phyloP scores from a whole-genome alignment of 1,284 basidiomycete genomes.

The Stygiomarasmius scandens region DNA sequence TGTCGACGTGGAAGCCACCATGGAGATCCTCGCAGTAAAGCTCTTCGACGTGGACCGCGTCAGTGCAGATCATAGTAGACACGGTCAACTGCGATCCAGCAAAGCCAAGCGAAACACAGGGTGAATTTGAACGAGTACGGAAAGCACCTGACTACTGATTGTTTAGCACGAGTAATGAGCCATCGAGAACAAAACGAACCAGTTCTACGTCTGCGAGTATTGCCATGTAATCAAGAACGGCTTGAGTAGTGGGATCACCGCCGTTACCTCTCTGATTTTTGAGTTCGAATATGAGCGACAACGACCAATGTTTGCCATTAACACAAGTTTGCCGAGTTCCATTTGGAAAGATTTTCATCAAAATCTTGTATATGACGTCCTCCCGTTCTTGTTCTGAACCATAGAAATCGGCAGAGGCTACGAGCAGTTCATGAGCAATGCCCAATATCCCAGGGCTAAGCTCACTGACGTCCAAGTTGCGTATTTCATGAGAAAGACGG shows the following conservation, averaged over 20 bases:
- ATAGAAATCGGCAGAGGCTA: background rate
- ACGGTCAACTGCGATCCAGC: slow-evolving; percentile 6
- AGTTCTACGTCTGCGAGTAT: background rate
- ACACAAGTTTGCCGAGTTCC: background rate
- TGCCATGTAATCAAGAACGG: background rate
- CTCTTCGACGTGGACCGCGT: slow-evolving; percentile 6
- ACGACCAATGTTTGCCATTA: background rate
- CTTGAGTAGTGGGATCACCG: background rate
- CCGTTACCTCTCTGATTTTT: background rate
- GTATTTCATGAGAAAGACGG: background rate
- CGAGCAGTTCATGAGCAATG: background rate
- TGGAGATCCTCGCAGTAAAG: slow-evolving; percentile 7
- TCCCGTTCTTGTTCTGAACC: background rate
- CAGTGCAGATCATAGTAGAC: slow-evolving; percentile 8
- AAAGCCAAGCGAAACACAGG: background rate
- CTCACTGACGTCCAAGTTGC: background rate
- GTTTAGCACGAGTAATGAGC: background rate
- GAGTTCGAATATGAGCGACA: background rate
- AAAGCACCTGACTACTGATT: background rate
- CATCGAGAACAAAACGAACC: background rate
- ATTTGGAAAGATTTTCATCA: background rate
- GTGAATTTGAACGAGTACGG: background rate
- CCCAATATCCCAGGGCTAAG: background rate
- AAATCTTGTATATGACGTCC: background rate
- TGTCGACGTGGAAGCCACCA: slow-evolving; percentile 7